phyloP scores from a whole-genome alignment of 345 rosid species.

The Isatis tinctoria region DNA sequence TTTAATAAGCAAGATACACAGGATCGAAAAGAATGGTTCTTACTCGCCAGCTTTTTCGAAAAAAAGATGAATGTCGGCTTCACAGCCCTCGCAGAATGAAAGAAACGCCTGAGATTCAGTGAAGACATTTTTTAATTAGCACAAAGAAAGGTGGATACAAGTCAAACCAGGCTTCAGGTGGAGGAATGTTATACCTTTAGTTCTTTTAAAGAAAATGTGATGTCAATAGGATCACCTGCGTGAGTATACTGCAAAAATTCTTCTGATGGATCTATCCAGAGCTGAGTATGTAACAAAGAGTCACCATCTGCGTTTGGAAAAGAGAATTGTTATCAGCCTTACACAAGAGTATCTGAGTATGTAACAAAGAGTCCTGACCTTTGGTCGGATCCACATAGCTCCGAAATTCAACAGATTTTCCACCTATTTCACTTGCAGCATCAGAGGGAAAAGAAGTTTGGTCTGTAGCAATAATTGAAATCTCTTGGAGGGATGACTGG shows the following conservation, averaged over 20 bases:
- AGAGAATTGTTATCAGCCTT: conserved; percentile 19
- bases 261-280: conserved; percentile 94
- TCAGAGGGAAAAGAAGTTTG: conserved; percentile 56
- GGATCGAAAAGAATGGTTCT: conserved; percentile 33
- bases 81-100: conserved; percentile 86
- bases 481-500: conserved; percentile 97
- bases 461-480: conserved; percentile 85
- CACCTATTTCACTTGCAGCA: conserved; percentile 73
- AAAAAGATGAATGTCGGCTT: conserved; percentile 75
- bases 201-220: conserved; percentile 87
- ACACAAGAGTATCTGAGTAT: too few species aligned
- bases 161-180: conserved; percentile 7
- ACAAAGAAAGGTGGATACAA: background rate
- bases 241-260: conserved; percentile 87
- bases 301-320: conserved; percentile 58
- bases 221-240: conserved; percentile 78
- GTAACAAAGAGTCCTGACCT: conserved; percentile 59
- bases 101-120: conserved; percentile 67
- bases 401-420: conserved; percentile 90
- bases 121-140: background rate
- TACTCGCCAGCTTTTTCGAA: conserved; percentile 95
- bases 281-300: conserved; percentile 74
- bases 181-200: conserved; percentile 50
- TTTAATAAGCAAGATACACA: background rate
- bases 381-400: conserved; percentile 86